Conservation (phyloP, 2,329 filamentous ascomycete genomes). For the Hymenoscyphus salicellus region DNA sequence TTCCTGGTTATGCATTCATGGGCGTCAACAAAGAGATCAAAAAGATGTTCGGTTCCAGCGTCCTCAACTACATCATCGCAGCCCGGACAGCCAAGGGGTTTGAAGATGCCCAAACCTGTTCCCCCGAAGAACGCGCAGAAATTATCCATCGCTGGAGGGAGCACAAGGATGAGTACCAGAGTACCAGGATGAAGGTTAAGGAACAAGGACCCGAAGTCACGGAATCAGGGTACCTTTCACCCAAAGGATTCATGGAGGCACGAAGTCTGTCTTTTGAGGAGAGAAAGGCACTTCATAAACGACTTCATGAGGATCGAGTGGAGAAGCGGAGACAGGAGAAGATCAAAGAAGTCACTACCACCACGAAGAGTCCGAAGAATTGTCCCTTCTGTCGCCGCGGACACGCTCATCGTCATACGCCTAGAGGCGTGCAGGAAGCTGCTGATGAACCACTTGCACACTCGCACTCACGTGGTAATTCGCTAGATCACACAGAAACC, state of each 20-base stretch:
- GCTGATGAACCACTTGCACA: conserved; percentile 9
- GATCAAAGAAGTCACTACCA: conserved; percentile 26
- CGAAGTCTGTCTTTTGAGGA: conserved; percentile 50
- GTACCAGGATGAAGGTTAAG: conserved; percentile 39
- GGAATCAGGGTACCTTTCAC: conserved; percentile 25
- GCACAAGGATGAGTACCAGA: conserved; percentile 37
- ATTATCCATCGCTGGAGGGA: conserved; percentile 57
- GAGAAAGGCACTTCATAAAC: conserved; percentile 50
- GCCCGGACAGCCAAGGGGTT: conserved; percentile 74
- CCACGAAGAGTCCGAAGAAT: conserved; percentile 17
- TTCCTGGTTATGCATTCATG: conserved; percentile 80
- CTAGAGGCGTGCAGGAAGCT: conserved; percentile 20
- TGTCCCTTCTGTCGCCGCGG: conserved; percentile 29
- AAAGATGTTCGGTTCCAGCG: conserved; percentile 66
- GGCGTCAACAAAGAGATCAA: conserved; percentile 76
- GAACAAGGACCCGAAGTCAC: conserved; percentile 32
- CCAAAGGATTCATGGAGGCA: conserved; percentile 49
- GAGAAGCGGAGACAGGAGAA: conserved; percentile 31
- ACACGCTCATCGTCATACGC: conserved; percentile 25
- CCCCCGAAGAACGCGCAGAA: conserved; percentile 57
- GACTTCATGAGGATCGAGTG: conserved; percentile 48
- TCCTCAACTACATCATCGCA: conserved; percentile 76
- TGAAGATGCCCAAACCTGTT: conserved; percentile 57
- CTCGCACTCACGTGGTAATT: background rate
- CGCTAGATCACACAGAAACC: conserved; percentile 31